These are phyloP conservation scores for Citrus trifoliata DNA, from an alignment of 345 rosid species.

Conservation along the genomic window DNA sequence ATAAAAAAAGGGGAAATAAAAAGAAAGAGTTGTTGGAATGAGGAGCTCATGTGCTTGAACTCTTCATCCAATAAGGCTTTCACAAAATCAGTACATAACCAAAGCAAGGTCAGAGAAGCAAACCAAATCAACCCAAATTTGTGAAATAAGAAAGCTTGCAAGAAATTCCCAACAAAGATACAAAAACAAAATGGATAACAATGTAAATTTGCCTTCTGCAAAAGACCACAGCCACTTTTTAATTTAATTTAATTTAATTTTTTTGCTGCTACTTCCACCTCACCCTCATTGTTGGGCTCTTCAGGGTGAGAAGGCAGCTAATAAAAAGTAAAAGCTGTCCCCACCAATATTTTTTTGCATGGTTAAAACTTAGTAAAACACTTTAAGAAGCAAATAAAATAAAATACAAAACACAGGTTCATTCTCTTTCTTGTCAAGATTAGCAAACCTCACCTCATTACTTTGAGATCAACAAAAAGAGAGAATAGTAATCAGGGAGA, in stretches of 20 bases:
- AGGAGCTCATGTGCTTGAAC: slow-evolving; percentile 1
- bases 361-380: slow-evolving; percentile 9
- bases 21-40: not conserved
- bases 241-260: not conserved
- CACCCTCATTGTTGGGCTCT: slow-evolving; percentile 24
- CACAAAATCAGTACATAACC: not conserved
- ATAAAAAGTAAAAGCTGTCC: slow-evolving; percentile 38
- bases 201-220: not conserved
- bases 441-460: slow-evolving; percentile 18
- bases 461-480: slow-evolving; percentile 24
- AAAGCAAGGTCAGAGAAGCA: not conserved
- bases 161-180: not conserved
- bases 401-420: not conserved
- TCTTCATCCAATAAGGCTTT: not conserved
- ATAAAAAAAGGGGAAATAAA: not conserved
- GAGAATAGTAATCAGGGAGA: slow-evolving; percentile 14
- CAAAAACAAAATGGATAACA: not conserved
- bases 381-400: not conserved
- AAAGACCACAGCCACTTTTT: not conserved
- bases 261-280: not conserved
- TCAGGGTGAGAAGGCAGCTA: slow-evolving; percentile 11
- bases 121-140: not conserved
- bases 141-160: not conserved
- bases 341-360: slow-evolving; percentile 21
- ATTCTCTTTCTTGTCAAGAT: slow-evolving; percentile 3